Conservation (phyloP, 192 early-diverging fungal genomes). For the Chytriomyces sp. region DNA sequence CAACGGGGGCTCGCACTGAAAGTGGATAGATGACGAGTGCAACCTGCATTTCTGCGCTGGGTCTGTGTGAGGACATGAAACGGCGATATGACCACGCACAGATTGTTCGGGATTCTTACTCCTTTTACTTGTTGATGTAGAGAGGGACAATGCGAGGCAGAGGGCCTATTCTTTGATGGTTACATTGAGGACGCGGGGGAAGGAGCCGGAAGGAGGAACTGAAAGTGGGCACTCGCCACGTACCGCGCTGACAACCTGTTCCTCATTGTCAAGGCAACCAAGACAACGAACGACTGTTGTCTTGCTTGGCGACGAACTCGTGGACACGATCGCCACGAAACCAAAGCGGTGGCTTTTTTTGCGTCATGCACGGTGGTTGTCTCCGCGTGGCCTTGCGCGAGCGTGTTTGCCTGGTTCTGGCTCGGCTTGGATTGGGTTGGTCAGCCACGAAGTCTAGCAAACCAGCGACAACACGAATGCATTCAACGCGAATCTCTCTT, state of each 20-base stretch:
- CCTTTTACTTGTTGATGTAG: constrained; percentile 31
- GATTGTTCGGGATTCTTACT: not conserved
- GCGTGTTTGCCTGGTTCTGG: too few relatives aligned
- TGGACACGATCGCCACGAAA: constrained; percentile 44
- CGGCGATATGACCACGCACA: constrained; percentile 26
- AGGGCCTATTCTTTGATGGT: constrained; percentile 14
- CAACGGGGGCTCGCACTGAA: too few relatives aligned
- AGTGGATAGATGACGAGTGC: not conserved
- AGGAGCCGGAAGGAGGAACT: too few relatives aligned
- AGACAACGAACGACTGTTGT: constrained; percentile 18
- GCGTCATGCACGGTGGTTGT: not conserved
- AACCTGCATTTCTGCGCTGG: not conserved
- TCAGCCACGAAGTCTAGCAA: not conserved
- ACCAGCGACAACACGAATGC: not conserved
- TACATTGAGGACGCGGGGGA: too few relatives aligned
- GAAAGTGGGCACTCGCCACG: not conserved
- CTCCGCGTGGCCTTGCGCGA: not conserved
- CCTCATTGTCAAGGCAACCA: constrained; percentile 3
- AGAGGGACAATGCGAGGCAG: constrained; percentile 36
- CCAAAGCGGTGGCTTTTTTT: constrained; percentile 40
- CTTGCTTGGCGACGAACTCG: constrained; percentile 31
- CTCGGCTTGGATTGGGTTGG: not conserved
- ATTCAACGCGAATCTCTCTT: not conserved
- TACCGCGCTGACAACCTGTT: constrained; percentile 2
- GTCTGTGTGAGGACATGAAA: not conserved